Evolutionary conservation across 306 rosid genomes (phyloP).

Genomic region (Sesbania bispinosa): DNA sequence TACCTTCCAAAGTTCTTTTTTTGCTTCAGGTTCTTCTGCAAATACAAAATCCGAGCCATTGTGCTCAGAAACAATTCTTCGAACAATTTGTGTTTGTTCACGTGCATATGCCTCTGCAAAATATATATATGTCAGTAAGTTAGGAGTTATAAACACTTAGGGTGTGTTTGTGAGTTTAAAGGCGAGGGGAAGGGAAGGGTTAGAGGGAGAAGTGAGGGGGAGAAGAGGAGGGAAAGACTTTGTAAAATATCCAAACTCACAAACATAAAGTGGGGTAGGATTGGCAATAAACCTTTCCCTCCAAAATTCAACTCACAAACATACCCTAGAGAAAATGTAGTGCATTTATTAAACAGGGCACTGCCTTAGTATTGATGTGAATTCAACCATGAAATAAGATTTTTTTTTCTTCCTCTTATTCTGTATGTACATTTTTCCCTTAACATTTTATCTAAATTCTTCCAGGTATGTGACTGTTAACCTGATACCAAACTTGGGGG

Average conservation of each 20-base stretch:
- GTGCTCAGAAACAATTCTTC: conserved; percentile 74
- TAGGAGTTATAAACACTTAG: not conserved
- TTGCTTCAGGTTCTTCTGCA: conserved; percentile 84
- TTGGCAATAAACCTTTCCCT: too few species aligned
- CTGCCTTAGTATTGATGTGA: too few species aligned
- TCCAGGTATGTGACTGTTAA: not conserved
- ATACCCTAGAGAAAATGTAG: too few species aligned
- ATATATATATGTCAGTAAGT: conserved; percentile 11
- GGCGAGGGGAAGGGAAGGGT: too few species aligned
- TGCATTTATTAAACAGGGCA: conserved; percentile 8
- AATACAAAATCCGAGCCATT: conserved; percentile 92
- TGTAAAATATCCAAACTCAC: too few species aligned
- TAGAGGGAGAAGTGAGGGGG: too few species aligned
- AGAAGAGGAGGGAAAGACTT: too few species aligned
- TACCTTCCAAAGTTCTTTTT: conserved; percentile 95
- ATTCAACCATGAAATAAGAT: not conserved
- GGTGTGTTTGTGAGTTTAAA: too few species aligned
- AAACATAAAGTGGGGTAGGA: too few species aligned
- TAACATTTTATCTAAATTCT: not conserved
- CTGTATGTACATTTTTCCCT: not conserved
- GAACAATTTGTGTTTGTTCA: conserved; percentile 88
- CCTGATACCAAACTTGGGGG: not conserved
- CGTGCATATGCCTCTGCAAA: conserved; percentile 85
- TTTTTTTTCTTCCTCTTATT: not conserved
- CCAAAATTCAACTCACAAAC: too few species aligned